Conservation (phyloP, 2,329 filamentous ascomycete genomes). For the Escovopsis sp. region DNA sequence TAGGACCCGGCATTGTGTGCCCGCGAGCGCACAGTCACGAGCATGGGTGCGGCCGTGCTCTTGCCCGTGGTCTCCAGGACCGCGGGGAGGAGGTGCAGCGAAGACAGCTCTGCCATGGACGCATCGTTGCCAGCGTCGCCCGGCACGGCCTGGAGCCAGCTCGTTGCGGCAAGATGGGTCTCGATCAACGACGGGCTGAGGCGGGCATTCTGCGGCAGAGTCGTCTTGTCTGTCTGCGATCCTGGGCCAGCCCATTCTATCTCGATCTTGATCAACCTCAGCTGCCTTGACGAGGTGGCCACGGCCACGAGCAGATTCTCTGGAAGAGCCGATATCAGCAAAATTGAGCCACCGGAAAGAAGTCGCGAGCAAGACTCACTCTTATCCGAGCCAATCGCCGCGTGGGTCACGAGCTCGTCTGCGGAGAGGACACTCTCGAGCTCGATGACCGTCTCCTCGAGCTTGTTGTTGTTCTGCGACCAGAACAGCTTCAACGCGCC, state of each 20-base stretch:
- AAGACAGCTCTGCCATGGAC: slow-evolving; percentile 51
- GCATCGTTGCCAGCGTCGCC: slow-evolving; percentile 29
- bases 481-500: slow-evolving; percentile 65
- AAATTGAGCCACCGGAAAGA: slow-evolving; percentile 12
- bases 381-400: slow-evolving; percentile 59
- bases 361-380: slow-evolving; percentile 35
- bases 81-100: slow-evolving; percentile 58
- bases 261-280: slow-evolving; percentile 58
- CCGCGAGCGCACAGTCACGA: slow-evolving; percentile 61
- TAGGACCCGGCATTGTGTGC: slow-evolving; percentile 38
- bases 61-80: slow-evolving; percentile 44
- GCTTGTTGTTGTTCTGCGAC: slow-evolving; percentile 56
- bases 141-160: slow-evolving; percentile 37
- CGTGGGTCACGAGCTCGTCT: slow-evolving; percentile 68
- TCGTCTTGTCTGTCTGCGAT: slow-evolving; percentile 38
- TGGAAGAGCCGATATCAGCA: slow-evolving; percentile 9
- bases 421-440: slow-evolving; percentile 58
- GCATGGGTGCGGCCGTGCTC: slow-evolving; percentile 40
- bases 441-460: slow-evolving; percentile 59
- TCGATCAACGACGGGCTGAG: slow-evolving; percentile 40
- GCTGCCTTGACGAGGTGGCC: slow-evolving; percentile 53
- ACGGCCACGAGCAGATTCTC: slow-evolving; percentile 48
- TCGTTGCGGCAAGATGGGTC: slow-evolving; percentile 41
- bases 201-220: slow-evolving; percentile 28
- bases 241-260: slow-evolving; percentile 56